phyloP scores from a whole-genome alignment of 345 rosid genomes.

The Murraya paniculata region DNA sequence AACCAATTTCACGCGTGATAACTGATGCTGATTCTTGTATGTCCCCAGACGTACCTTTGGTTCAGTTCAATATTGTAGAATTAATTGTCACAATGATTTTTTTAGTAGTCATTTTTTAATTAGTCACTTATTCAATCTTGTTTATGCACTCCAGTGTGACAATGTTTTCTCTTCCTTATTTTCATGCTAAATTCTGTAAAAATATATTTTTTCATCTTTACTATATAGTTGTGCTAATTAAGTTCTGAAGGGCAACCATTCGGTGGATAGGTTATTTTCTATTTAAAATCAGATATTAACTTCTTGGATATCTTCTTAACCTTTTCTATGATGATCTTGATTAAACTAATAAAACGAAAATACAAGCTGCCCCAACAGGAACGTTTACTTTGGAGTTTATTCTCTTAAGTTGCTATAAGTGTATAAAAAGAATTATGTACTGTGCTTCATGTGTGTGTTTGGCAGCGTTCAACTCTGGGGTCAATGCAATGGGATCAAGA shows the following conservation, averaged over 20 bases:
- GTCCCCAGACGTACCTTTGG: not conserved
- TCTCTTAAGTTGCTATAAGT: too few species aligned
- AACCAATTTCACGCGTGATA: not conserved
- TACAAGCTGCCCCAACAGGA: not conserved
- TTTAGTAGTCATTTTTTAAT: not conserved
- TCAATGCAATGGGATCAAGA: conserved; percentile 1
- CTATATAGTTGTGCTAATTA: not conserved
- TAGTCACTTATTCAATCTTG: not conserved
- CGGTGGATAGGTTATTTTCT: not conserved
- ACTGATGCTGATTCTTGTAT: not conserved
- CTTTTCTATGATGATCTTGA: not conserved
- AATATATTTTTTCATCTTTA: not conserved
- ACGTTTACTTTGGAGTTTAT: not conserved
- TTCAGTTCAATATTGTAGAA: not conserved
- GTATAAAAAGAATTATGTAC: not conserved
- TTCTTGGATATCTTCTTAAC: not conserved
- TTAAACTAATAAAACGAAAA: not conserved
- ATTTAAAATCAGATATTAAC: not conserved
- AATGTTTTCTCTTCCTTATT: not conserved
- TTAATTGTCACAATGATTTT: not conserved
- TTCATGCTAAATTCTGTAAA: not conserved
- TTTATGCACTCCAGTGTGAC: not conserved
- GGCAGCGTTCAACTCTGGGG: not conserved
- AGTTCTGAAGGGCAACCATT: not conserved
- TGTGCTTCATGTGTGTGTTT: not conserved